Base-by-base conservation (phyloP, 768 basidiomycete species). In the Kwoniella sp. region DNA sequence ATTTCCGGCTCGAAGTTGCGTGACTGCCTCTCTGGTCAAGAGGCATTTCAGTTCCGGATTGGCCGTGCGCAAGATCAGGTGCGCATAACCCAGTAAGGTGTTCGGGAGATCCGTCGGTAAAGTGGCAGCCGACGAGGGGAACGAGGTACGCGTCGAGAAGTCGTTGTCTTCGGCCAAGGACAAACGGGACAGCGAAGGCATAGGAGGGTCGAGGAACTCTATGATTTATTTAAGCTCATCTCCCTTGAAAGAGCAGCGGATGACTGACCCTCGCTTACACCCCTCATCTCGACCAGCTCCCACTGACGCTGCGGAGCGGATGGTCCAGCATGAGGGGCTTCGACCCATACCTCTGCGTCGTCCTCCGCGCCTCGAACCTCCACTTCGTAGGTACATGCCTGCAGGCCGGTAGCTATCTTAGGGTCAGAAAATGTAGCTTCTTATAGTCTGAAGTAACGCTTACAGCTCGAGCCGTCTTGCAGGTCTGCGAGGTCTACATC, bases 21-120 rank as follows among this genome's bases (percentile, higher is more conserved):
- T 75, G 7, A 85, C 84, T 0, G 86, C 85, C 57, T 84, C 81
- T 50, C 83, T 77, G 0, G 86, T 88, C 7, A 64, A 46, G 49
- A 50, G 12, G 59, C 78, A 84, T 75, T 88, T 87, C 6, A 84
- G 70, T 2, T 77, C 77, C 3, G 87, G 85, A 68, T 85, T 77
- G 1, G 85, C 72, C 0, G 88, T 88, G 59, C 86, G 85, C 23
- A 89, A 77, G 43, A 89, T 86, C 6, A 87, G 75, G 5, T 86
- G 84, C 1, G 86, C 85, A 82, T 84, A 88, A 65, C 86, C 80
- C 67, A 87, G 82, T 11, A 88, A 77, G 0, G 85, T 84, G n/a
- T 74, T 80, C 4, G 86, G 86, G 5, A 62, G 37, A 9, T 55
- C 48, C 14, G 43, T 36, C 3, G 55, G 48, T n/a, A 60, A 26